Evolutionary conservation across 148 eudicot genomes (phyloP).

Genomic region (Diospyros kaki): DNA sequence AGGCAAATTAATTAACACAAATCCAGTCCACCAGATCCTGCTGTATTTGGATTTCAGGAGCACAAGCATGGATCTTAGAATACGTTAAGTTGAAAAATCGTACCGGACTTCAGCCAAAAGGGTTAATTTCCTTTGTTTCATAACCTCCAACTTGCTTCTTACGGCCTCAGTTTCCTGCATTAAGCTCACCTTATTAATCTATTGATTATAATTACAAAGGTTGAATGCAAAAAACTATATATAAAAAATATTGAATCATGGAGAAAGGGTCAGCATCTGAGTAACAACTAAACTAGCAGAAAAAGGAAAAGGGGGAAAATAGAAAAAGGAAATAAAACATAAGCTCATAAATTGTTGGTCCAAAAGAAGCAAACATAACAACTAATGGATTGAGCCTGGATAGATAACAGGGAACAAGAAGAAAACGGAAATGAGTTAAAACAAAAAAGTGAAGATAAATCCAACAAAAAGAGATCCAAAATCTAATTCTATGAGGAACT

Average conservation of each 20-base stretch:
- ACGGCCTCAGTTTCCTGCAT: constrained; percentile 34
- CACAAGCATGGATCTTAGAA: too few species aligned
- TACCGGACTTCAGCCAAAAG: constrained; percentile 46
- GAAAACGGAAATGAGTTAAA: neutral
- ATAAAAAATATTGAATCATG: too few species aligned
- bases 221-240: too few species aligned
- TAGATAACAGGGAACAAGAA: neutral
- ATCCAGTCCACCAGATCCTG: too few species aligned
- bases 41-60: too few species aligned
- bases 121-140: constrained; percentile 32
- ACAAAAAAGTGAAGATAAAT: too few species aligned
- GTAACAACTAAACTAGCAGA: neutral
- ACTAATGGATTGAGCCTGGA: neutral
- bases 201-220: too few species aligned
- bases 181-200: neutral
- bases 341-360: neutral
- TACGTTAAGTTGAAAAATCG: neutral
- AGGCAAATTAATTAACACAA: too few species aligned
- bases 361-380: neutral
- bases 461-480: neutral
- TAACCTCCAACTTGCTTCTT: constrained; percentile 35
- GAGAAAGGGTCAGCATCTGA: too few species aligned
- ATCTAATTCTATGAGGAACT: neutral
- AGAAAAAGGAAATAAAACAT: neutral
- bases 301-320: neutral